These are phyloP conservation scores for Kuraishia ogatae DNA, from an alignment of 805 yeast species.

Conservation along the genomic window DNA sequence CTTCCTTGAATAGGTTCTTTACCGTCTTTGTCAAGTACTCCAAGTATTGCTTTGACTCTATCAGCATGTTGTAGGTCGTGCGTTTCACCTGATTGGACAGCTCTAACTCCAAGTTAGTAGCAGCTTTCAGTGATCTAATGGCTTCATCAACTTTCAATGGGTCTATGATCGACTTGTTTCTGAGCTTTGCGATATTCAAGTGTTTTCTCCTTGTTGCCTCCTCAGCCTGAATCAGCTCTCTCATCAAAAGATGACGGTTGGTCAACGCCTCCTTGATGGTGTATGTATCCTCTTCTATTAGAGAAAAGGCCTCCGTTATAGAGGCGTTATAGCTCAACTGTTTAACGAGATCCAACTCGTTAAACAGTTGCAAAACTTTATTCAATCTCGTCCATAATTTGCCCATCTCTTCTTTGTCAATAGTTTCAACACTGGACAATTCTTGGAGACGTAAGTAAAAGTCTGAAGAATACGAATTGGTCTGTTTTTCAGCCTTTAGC, in stretches of 20 bases:
- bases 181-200: slow-evolving; percentile 60
- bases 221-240: slow-evolving; percentile 79
- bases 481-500: slow-evolving; percentile 49
- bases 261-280: slow-evolving; percentile 89
- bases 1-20: slow-evolving; percentile 43
- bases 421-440: slow-evolving; percentile 29
- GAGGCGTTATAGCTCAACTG: slow-evolving; percentile 67
- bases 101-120: slow-evolving; percentile 67
- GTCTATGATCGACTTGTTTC: slow-evolving; percentile 64
- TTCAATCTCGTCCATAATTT: slow-evolving; percentile 73
- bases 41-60: slow-evolving; percentile 58
- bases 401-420: slow-evolving; percentile 61
- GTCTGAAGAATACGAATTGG: slow-evolving; percentile 36
- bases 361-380: slow-evolving; percentile 56
- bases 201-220: slow-evolving; percentile 63
- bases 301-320: slow-evolving; percentile 64
- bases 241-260: slow-evolving; percentile 85
- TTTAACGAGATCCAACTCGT: slow-evolving; percentile 69
- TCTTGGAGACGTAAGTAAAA: slow-evolving; percentile 30
- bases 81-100: slow-evolving; percentile 71
- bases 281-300: slow-evolving; percentile 66
- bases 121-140: slow-evolving; percentile 66
- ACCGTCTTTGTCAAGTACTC: slow-evolving; percentile 49
- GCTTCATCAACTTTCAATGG: slow-evolving; percentile 91
- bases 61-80: slow-evolving; percentile 77